Conservation (phyloP, 306 rosid genomes). For the Mucuna pruriens region DNA sequence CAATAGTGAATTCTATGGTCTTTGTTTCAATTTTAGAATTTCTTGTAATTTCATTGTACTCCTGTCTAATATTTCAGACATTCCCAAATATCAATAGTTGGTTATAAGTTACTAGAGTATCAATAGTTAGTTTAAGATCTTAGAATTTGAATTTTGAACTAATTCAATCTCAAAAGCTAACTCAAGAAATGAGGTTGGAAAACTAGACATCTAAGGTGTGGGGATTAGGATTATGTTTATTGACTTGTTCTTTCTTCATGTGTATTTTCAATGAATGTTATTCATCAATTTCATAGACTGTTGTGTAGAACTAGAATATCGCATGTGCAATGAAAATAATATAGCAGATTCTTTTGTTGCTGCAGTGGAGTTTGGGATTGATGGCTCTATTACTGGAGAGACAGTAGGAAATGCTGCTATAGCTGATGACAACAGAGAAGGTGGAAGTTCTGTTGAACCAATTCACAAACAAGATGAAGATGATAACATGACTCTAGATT, state of each 20-base stretch:
- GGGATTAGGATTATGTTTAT: neutral
- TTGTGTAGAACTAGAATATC: constrained; percentile 29
- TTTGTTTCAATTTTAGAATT: constrained; percentile 16
- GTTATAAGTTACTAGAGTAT: neutral
- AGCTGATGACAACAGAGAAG: constrained; percentile 69
- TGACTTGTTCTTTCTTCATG: constrained; percentile 3
- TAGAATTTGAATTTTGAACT: too few relatives aligned
- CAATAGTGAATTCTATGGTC: neutral
- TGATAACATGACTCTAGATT: constrained; percentile 56
- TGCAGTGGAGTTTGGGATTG: constrained; percentile 89
- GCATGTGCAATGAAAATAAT: constrained; percentile 19
- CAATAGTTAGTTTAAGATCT: neutral
- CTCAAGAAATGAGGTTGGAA: too few relatives aligned
- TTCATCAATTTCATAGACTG: neutral
- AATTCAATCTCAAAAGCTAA: too few relatives aligned
- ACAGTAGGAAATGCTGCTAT: constrained; percentile 54
- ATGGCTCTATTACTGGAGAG: constrained; percentile 59
- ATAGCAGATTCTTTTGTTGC: constrained; percentile 34
- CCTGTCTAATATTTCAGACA: neutral
- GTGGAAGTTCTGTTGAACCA: constrained; percentile 68
- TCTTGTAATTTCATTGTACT: neutral
- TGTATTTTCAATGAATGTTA: neutral
- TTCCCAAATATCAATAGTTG: neutral
- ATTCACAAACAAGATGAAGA: constrained; percentile 57
- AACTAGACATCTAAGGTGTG: neutral